Evolutionary conservation across 2,329 filamentous ascomycete genomes (phyloP).

Genomic region (Triangularia setosa): DNA sequence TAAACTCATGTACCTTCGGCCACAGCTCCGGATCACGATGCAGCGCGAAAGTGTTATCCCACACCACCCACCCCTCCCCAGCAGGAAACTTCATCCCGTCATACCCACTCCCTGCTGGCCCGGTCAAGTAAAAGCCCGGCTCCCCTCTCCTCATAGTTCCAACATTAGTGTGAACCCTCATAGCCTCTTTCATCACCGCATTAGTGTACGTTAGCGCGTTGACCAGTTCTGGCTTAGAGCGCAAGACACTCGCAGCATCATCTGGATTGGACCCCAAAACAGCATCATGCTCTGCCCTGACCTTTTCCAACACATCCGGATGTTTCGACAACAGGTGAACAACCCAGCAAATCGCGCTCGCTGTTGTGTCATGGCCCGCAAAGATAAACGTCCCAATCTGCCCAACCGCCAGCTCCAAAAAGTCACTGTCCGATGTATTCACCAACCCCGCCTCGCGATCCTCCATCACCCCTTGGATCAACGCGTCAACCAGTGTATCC

Average conservation of each 20-base stretch:
- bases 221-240: slow-evolving; percentile 41
- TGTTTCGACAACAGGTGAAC: slow-evolving; percentile 19
- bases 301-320: slow-evolving; percentile 22
- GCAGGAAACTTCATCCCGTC: slow-evolving; percentile 40
- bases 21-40: background rate
- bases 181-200: slow-evolving; percentile 50
- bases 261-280: slow-evolving; percentile 44
- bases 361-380: slow-evolving; percentile 23
- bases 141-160: slow-evolving; percentile 37
- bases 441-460: background rate
- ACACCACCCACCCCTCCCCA: slow-evolving; percentile 35
- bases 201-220: slow-evolving; percentile 49
- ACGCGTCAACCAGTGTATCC: background rate
- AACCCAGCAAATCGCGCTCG: slow-evolving; percentile 15
- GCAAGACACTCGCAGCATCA: slow-evolving; percentile 36
- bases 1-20: background rate
- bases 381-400: background rate
- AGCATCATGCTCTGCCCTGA: slow-evolving; percentile 32
- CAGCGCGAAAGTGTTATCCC: slow-evolving; percentile 1
- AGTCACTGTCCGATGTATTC: background rate
- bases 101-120: slow-evolving; percentile 21
- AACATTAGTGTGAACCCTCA: slow-evolving; percentile 49
- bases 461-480: background rate
- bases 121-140: slow-evolving; percentile 35
- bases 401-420: background rate